Conservation (phyloP, 345 rosid genomes). For the Garcia nutans region DNA sequence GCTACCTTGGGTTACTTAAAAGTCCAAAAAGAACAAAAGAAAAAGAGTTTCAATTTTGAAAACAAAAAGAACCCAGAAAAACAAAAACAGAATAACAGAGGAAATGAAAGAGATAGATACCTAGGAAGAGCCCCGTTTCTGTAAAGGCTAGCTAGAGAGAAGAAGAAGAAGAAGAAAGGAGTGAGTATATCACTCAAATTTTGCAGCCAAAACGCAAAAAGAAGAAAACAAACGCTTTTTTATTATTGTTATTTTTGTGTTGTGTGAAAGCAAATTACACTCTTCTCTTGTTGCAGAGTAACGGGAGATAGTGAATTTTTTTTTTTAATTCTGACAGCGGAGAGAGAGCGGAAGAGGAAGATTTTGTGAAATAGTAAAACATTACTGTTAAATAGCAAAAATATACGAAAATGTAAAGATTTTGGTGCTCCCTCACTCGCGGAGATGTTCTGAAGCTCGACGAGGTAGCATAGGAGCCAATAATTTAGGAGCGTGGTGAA, state of each 20-base stretch:
- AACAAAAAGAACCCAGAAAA: neutral
- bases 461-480: neutral
- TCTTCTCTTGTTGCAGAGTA: conserved; percentile 4
- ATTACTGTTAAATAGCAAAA: conserved; percentile 15
- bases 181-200: neutral
- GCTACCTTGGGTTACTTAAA: neutral
- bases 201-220: conserved; percentile 1
- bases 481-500: neutral
- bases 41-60: neutral
- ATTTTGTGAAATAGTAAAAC: neutral
- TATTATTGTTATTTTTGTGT: neutral
- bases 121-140: conserved; percentile 23
- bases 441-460: neutral
- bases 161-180: neutral
- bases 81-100: neutral
- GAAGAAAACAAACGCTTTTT: neutral
- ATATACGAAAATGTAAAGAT: neutral
- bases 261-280: conserved; percentile 6
- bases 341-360: conserved; percentile 14
- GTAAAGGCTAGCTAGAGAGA: neutral
- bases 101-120: conserved; percentile 22
- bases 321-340: conserved; percentile 29
- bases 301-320: neutral
- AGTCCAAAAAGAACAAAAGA: neutral
- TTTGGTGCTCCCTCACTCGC: no score